These are phyloP conservation scores for Cyberlindnera maclurae DNA, from an alignment of 805 yeast genomes.

Conservation along the genomic window DNA sequence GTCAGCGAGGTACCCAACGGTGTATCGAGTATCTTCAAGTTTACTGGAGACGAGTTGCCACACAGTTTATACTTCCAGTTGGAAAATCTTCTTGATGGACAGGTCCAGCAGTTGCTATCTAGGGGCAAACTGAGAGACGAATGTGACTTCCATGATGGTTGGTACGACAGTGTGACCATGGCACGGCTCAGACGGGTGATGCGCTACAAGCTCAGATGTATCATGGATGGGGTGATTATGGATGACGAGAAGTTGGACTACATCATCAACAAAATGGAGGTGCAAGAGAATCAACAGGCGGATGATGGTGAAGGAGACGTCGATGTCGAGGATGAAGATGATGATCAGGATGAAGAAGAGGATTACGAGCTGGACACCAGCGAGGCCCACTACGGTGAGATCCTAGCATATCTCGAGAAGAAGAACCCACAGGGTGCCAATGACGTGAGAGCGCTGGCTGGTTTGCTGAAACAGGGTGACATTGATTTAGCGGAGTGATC, in stretches of 20 bases:
- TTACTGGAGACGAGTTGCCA: constrained; percentile 69
- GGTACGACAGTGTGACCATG: constrained; percentile 63
- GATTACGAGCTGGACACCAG: constrained; percentile 24
- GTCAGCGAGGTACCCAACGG: constrained; percentile 26
- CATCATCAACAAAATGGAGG: constrained; percentile 26
- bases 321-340: constrained; percentile 11
- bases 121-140: constrained; percentile 31
- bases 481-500: no score
- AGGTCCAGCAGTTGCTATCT: constrained; percentile 39
- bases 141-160: constrained; percentile 66
- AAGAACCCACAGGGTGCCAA: constrained; percentile 21
- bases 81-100: constrained; percentile 68
- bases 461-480: constrained; percentile 14
- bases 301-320: constrained; percentile 1
- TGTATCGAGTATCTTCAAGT: constrained; percentile 45
- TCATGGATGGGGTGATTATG: constrained; percentile 39
- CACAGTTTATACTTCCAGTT: constrained; percentile 67
- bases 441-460: constrained; percentile 13
- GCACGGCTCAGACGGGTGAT: constrained; percentile 61
- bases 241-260: constrained; percentile 36
- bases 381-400: constrained; percentile 20
- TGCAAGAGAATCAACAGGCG: constrained; percentile 24
- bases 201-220: constrained; percentile 60
- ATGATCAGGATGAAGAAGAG: constrained; percentile 28
- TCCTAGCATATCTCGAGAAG: constrained; percentile 15